These are phyloP conservation scores for Diutina ranongensis DNA, from an alignment of 1,139 yeast species.

Conservation along the genomic window DNA sequence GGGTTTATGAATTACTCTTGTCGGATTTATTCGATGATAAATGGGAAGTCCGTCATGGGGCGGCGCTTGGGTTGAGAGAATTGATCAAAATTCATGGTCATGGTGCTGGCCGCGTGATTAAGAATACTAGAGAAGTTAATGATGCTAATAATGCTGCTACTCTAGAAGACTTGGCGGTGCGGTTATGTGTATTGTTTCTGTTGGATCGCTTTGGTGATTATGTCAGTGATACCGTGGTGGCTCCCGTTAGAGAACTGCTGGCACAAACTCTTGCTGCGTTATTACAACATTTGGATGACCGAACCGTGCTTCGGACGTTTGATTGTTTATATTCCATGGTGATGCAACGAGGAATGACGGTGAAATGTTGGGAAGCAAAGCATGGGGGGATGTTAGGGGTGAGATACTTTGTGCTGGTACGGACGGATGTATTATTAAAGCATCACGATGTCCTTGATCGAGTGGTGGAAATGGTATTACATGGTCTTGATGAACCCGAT, in stretches of 20 bases:
- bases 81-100: slow-evolving; percentile 73
- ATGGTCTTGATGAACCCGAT: slow-evolving; percentile 73
- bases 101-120: slow-evolving; percentile 76
- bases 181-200: slow-evolving; percentile 79
- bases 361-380: slow-evolving; percentile 81
- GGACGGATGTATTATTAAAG: slow-evolving; percentile 62
- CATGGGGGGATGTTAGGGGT: slow-evolving; percentile 97
- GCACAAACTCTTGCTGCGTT: slow-evolving; percentile 93
- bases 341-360: slow-evolving; percentile 40
- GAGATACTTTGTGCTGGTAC: slow-evolving; percentile 81
- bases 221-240: slow-evolving; percentile 95
- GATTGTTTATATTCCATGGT: slow-evolving; percentile 57
- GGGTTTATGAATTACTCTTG: slow-evolving; percentile 79
- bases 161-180: slow-evolving; percentile 79
- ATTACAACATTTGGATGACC: slow-evolving; percentile 52
- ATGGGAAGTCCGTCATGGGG: slow-evolving; percentile 97
- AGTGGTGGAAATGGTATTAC: slow-evolving; percentile 76
- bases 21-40: slow-evolving; percentile 73
- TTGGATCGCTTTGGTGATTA: slow-evolving; percentile 95
- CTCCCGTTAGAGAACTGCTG: slow-evolving; percentile 94
- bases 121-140: slow-evolving; percentile 51
- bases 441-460: slow-evolving; percentile 52
- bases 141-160: slow-evolving; percentile 53
- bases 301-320: slow-evolving; percentile 49
- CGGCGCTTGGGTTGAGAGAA: slow-evolving; percentile 87